Evolutionary conservation across 345 rosid species (phyloP).

Genomic region (Mangifera indica): DNA sequence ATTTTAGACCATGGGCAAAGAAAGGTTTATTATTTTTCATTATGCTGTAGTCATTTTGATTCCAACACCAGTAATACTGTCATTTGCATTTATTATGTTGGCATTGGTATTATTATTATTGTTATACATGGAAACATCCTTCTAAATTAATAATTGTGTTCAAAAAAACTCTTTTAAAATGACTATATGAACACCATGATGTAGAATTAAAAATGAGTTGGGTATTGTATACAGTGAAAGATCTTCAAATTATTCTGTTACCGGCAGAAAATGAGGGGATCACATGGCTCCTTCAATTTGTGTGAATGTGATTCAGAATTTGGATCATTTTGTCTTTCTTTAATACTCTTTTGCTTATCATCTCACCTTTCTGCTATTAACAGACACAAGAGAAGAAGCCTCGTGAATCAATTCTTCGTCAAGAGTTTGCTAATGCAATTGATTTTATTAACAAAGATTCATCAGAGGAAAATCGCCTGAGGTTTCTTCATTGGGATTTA

Average conservation of each 20-base stretch:
- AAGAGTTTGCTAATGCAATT: slow-evolving; percentile 96
- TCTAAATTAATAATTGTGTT: no score
- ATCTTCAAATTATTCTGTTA: slow-evolving; percentile 1
- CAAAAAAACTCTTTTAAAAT: no score
- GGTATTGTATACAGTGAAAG: slow-evolving; percentile 6
- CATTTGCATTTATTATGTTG: no score
- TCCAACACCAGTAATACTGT: no score
- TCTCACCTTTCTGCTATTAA: slow-evolving; percentile 21
- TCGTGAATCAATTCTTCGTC: slow-evolving; percentile 87
- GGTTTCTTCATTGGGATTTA: slow-evolving; percentile 90
- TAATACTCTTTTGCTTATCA: slow-evolving; percentile 11
- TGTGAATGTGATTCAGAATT: slow-evolving; percentile 8
- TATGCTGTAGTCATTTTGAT: no score
- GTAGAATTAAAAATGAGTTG: no score
- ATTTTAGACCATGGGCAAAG: no score
- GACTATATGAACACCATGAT: no score
- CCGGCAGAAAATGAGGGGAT: not conserved
- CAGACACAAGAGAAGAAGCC: slow-evolving; percentile 78
- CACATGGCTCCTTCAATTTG: slow-evolving; percentile 1
- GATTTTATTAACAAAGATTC: slow-evolving; percentile 84
- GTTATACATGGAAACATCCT: no score
- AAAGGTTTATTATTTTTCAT: no score
- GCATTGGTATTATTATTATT: no score
- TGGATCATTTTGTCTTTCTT: slow-evolving; percentile 9
- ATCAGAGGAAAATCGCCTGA: slow-evolving; percentile 68